Evolutionary conservation across 2,329 filamentous ascomycete species (phyloP), one percentile per base, ranked within the genome.

Genomic region (Periconia sp.): DNA sequence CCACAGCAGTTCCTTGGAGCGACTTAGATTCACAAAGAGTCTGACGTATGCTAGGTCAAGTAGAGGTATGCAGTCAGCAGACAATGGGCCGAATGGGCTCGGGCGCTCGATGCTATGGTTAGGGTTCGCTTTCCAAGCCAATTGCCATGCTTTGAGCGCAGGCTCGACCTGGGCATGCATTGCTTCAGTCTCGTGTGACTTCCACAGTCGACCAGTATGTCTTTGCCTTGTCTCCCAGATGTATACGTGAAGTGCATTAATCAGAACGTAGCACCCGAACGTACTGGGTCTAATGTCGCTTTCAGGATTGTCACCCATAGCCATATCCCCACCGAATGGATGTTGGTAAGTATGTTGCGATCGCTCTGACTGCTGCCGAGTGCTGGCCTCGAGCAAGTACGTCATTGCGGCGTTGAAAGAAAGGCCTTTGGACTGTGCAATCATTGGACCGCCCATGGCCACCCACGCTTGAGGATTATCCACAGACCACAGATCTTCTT

Each of bases 81-180:
- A 92, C 8, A 97, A 76, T 2, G 92, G 89, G 0, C 90, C 90
- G 60, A 85, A 92, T 0, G 89, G 89, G 65, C 94, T 95, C 0
- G 90, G 90, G 37, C 89, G 80, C 66, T 95, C 88, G 4, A 94
- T 73, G 57, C 86, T 91, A 67, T 96, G 91, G 30, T 88, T 83
- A 2, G 89, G 87, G 63, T 94, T 95, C 59, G 85, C 88, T 29
- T 86, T 84, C 92, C 92, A 97, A 0, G 91, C 92, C 33, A 87
- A 82, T 72, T 96, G 90, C 94, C 94, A 99, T 6, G 92, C 92
- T 66, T 91, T 88, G 48, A 99, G 76, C 2, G 92, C 92, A 9
- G 92, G 92, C 68, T 96, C 92, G 44, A 97, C 95, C 62, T 96
- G 91, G 2, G 88, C 83, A 66, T 96, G 92, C 91, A 97, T 95